These are phyloP conservation scores for Boechera retrofracta DNA, from an alignment of 345 rosid genomes.

Conservation along the genomic window DNA sequence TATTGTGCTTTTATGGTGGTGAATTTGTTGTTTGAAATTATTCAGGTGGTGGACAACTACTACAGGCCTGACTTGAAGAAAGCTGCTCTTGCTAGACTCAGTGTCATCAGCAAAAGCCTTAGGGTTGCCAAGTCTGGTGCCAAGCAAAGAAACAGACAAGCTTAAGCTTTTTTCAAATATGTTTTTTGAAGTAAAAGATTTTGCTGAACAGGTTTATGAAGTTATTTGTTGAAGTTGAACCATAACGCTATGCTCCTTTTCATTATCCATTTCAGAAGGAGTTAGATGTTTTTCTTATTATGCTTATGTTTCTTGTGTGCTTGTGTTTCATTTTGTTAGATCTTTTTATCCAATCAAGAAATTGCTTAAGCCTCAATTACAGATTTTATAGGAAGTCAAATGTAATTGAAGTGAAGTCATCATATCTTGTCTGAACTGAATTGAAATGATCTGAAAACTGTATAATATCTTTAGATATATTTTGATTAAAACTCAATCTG, in stretches of 20 bases:
- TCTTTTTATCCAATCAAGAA: background rate
- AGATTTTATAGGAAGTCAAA: background rate
- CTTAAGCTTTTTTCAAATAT: background rate
- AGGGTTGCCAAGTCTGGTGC: slow-evolving; percentile 88
- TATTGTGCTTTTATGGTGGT: too few species aligned
- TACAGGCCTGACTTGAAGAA: slow-evolving; percentile 91
- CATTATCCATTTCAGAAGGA: slow-evolving; percentile 19
- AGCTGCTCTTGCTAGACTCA: slow-evolving; percentile 90
- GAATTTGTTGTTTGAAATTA: background rate
- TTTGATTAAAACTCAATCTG: too few species aligned
- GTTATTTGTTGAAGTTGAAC: slow-evolving; percentile 32
- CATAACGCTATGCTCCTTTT: slow-evolving; percentile 24
- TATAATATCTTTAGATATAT: too few species aligned
- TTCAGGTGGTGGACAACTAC: slow-evolving; percentile 79
- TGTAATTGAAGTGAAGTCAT: background rate
- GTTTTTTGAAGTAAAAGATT: slow-evolving; percentile 39
- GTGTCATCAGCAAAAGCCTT: slow-evolving; percentile 76
- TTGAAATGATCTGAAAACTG: too few species aligned
- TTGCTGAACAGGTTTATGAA: slow-evolving; percentile 31
- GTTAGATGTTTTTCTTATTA: background rate
- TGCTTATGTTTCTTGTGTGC: background rate
- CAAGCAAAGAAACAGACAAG: slow-evolving; percentile 93
- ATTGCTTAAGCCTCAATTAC: background rate
- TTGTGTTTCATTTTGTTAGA: background rate
- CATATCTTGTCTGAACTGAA: too few species aligned